Evolutionary conservation across 2,329 filamentous ascomycete species (phyloP).

Genomic region (Diaporthe sp.): DNA sequence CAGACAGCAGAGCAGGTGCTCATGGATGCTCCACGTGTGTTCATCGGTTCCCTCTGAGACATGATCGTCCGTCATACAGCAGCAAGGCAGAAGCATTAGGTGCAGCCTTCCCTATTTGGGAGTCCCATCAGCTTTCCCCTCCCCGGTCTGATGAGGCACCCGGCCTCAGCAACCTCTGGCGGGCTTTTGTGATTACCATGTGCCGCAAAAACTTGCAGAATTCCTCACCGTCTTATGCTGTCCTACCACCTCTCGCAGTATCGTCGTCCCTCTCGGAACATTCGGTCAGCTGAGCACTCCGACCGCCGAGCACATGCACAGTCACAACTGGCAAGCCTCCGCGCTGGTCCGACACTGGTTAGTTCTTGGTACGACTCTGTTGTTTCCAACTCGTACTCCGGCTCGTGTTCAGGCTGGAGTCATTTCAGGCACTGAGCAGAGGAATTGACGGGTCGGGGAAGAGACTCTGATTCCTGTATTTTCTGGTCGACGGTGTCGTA

Average conservation of each 20-base stretch:
- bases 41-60: not conserved
- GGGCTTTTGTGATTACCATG: not conserved
- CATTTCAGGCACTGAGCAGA: not conserved
- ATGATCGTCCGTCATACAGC: not conserved
- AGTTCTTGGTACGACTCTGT: not conserved
- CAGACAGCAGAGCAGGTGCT: not conserved
- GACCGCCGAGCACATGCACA: not conserved
- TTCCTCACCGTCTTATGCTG: conserved; percentile 16
- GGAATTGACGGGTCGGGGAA: too few relatives aligned
- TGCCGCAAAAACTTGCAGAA: conserved; percentile 19
- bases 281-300: not conserved
- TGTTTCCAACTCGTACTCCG: not conserved
- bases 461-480: not conserved
- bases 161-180: not conserved
- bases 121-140: not conserved
- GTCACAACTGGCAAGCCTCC: conserved; percentile 7
- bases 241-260: not conserved
- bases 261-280: not conserved
- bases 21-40: conserved; percentile 18
- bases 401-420: not conserved
- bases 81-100: not conserved
- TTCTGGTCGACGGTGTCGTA: not conserved
- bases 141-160: conserved; percentile 10
- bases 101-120: not conserved
- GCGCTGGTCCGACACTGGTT: conserved; percentile 17